Evolutionary conservation across 345 rosid species (phyloP).

Genomic region (Punica granatum): DNA sequence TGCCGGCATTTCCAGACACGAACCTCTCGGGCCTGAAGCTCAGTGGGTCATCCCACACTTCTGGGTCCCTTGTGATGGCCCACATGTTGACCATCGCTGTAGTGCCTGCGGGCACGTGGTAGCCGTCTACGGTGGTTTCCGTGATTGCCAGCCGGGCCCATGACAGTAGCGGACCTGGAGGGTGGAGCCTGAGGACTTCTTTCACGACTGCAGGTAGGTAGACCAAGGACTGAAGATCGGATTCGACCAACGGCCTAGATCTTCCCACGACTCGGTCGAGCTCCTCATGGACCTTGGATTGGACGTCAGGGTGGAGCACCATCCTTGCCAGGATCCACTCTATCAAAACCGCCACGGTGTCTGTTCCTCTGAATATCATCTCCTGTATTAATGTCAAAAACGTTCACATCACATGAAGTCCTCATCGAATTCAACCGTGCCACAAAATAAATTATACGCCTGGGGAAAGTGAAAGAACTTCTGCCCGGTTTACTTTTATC

Average conservation of each 20-base stretch:
- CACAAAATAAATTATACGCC: not conserved
- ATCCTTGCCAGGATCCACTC: conserved; percentile 57
- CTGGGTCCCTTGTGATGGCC: conserved; percentile 50
- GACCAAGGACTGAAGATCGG: conserved; percentile 23
- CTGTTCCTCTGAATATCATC: conserved; percentile 57
- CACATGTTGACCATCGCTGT: conserved; percentile 58
- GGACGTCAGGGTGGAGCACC: conserved; percentile 44
- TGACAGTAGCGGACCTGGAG: conserved; percentile 56
- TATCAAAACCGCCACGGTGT: conserved; percentile 41
- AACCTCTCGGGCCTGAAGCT: conserved; percentile 39
- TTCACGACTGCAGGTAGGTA: conserved; percentile 38
- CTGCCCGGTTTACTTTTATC: no score
- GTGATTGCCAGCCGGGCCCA: conserved; percentile 46
- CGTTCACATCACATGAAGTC: not conserved
- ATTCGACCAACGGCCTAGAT: conserved; percentile 29
- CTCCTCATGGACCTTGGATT: conserved; percentile 39
- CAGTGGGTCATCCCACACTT: conserved; percentile 33
- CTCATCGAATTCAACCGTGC: not conserved
- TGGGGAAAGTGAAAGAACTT: no score
- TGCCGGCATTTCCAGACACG: conserved; percentile 4
- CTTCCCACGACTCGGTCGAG: conserved; percentile 37
- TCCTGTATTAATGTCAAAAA: conserved; percentile 20
- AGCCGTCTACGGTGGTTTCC: conserved; percentile 31
- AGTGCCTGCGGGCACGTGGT: conserved; percentile 39
- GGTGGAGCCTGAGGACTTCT: conserved; percentile 46